These are phyloP conservation scores for Styphnolobium japonicum DNA, from an alignment of 306 rosid species.

Conservation along the genomic window DNA sequence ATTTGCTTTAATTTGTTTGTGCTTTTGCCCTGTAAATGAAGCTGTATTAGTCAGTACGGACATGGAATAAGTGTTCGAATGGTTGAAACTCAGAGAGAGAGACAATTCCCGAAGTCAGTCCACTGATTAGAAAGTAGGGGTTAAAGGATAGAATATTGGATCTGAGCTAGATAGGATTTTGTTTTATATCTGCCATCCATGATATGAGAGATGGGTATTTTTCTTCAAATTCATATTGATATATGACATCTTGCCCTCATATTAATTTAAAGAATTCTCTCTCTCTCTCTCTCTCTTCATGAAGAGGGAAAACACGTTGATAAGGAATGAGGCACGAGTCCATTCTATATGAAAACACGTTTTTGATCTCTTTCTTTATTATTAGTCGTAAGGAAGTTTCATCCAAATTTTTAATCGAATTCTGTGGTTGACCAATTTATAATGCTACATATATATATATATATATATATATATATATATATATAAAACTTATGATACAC, in stretches of 20 bases:
- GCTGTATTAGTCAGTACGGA: not conserved
- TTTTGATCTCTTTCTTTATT: not conserved
- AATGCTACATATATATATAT: not conserved
- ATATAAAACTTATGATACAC: not conserved
- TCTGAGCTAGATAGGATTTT: not conserved
- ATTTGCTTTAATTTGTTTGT: not conserved
- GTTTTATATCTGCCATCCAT: not conserved
- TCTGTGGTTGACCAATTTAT: not conserved
- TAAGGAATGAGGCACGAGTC: not conserved
- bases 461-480: too few relatives aligned
- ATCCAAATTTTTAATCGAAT: not conserved
- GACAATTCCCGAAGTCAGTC: not conserved
- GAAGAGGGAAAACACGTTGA: not conserved
- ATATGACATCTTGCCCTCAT: not conserved
- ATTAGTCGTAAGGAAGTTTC: not conserved
- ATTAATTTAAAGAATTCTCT: not conserved
- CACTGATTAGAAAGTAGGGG: not conserved
- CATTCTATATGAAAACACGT: not conserved
- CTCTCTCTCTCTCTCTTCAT: too few relatives aligned
- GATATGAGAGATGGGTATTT: not conserved
- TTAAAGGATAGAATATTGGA: not conserved
- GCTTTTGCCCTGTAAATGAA: not conserved
- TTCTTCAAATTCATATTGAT: not conserved
- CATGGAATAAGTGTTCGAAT: not conserved
- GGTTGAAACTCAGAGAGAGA: constrained; percentile 2